Percentiles rank a stretch among this genome's conserved stretches.
Conservation (phyloP, 2,329 filamentous ascomycete genomes). For the Pseudovirgaria hyperparasitica region DNA sequence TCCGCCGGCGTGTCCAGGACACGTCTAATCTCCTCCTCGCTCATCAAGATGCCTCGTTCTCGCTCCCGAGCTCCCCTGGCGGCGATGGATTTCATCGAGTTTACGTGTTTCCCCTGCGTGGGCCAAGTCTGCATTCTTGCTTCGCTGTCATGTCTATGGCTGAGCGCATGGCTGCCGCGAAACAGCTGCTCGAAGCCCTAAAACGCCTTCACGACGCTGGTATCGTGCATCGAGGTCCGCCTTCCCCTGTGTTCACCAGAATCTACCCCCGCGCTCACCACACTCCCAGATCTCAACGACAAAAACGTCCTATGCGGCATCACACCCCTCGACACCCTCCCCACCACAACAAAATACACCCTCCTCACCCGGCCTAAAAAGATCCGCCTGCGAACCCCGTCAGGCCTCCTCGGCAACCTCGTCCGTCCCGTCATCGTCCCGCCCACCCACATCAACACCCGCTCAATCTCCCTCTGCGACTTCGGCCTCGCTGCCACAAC, state of each 20-base stretch:
- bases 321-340: constrained; percentile 1
- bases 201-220: constrained; percentile 2
- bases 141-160: constrained; percentile 1
- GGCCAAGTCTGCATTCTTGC: constrained; percentile 2
- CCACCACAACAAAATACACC: constrained; percentile 2
- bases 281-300: constrained; percentile 4
- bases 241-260: constrained; percentile 1
- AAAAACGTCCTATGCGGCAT: constrained; percentile 3
- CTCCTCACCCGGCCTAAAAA: constrained; percentile 2
- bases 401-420: constrained; percentile 1
- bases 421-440: constrained; percentile 2
- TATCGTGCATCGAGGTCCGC: constrained; percentile 3
- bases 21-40: constrained; percentile 1
- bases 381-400: neutral
- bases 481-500: constrained; percentile 5
- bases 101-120: constrained; percentile 3
- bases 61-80: too few species aligned
- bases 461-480: neutral
- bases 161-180: constrained; percentile 2
- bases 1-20: too few species aligned
- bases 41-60: constrained; percentile 1
- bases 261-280: constrained; percentile 1
- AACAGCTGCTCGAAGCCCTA: constrained; percentile 1
- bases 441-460: neutral
- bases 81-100: constrained; percentile 2